phyloP scores from a whole-genome alignment of 208 protist genomes.

The Wallacemonas rigidus region DNA sequence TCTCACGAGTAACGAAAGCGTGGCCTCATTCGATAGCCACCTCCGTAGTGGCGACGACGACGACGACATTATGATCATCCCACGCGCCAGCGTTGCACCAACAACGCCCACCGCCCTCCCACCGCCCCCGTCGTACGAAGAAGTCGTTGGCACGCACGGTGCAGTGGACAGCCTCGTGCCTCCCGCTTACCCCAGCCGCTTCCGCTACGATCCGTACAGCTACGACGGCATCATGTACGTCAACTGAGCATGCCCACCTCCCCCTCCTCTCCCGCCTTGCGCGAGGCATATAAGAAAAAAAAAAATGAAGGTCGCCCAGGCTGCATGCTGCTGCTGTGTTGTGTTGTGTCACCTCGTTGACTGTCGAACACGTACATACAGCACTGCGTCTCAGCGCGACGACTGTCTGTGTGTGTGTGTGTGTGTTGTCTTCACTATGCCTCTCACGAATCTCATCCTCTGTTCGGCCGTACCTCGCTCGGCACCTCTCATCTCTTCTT shows the following conservation, averaged over 20 bases:
- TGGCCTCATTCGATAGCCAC: constrained; percentile 4
- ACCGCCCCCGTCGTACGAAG: constrained; percentile 22
- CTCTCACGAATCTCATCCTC: no score
- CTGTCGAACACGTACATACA: no score
- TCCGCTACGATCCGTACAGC: constrained; percentile 53
- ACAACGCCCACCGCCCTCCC: neutral
- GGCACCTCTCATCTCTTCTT: no score
- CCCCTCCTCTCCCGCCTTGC: no score
- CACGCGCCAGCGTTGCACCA: neutral
- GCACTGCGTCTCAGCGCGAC: no score
- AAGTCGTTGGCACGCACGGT: neutral
- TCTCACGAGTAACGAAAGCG: constrained; percentile 11
- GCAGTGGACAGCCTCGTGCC: neutral
- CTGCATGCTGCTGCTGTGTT: no score
- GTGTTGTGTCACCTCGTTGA: no score
- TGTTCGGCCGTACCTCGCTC: no score
- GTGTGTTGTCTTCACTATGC: no score
- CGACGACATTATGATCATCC: neutral
- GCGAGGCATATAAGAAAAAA: no score
- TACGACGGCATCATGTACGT: constrained; percentile 37
- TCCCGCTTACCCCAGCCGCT: constrained; percentile 35
- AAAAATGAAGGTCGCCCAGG: no score
- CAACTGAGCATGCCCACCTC: neutral
- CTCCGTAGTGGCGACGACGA: constrained; percentile 5
- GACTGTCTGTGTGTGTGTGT: no score